Evolutionary conservation across 768 basidiomycete genomes (phyloP), one percentile per base, ranked within the genome.

Genomic region (Lentinus tigrinus): DNA sequence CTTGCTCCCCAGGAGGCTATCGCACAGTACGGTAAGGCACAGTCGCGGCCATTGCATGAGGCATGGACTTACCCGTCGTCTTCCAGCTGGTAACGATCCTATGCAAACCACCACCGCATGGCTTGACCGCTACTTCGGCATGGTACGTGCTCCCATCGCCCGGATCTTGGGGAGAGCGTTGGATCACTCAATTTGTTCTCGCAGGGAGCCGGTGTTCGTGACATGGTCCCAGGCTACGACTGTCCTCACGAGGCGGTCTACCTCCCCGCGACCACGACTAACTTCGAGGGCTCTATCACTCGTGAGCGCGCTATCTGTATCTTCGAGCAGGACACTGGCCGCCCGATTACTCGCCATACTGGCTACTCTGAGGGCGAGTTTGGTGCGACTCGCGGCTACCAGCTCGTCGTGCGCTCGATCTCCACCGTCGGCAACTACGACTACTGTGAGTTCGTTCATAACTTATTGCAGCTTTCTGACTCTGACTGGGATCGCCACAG

Each of bases 141-240:
- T 86, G 83, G 69, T 68, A 43, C 26, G 65, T 51, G 7, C 39
- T 19, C 26, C 27, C 48, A 17, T 26, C 4, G 9, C 8, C 2
- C n/a, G 16, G 7, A 17, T 47, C 19, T n/a, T n/a, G n/a, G n/a
- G n/a, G 8, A n/a, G 23, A 16, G 4, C 4, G 21, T 27, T 24
- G 4, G 14, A 46, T 10, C 4, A 17, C 7, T n/a, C 34, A 13
- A 21, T 47, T 21, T n/a, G 17, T 11, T 39, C 21, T 31, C 6
- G 3, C 51, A 67, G 74, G 85, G 85, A 0, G 65, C 67, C 14
- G 47, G 75, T 4, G 79, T 81, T n/a, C 78, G 82, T n/a, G 79
- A 85, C 38, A 73, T 88, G 74, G 77, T 88, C n/a, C 78, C 80
- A 0, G 80, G 82, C 42, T 88, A 88, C 66, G 87, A 88, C 66